Conservation (phyloP, 768 basidiomycete genomes). For the Amanita inopinata region DNA sequence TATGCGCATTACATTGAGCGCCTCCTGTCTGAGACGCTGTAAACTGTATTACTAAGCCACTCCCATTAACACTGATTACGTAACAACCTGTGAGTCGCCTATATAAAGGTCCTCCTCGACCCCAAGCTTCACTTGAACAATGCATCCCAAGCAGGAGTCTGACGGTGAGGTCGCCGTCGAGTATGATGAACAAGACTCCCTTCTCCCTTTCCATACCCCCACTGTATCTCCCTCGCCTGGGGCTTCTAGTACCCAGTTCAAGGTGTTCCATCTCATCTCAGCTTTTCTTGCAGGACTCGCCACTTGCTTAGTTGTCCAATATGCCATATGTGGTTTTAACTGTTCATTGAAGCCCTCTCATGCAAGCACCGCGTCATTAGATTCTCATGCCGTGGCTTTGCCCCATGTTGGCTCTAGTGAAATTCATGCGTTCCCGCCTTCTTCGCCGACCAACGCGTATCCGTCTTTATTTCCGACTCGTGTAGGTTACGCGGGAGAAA, state of each 20-base stretch:
- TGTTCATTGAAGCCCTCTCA: slow-evolving; percentile 22
- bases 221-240: slow-evolving; percentile 10
- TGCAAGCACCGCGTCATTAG: slow-evolving; percentile 12
- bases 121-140: neutral
- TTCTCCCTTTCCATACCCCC: slow-evolving; percentile 19
- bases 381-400: slow-evolving; percentile 33
- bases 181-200: slow-evolving; percentile 20
- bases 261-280: slow-evolving; percentile 26
- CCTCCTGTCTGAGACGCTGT: no score
- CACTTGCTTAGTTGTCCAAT: slow-evolving; percentile 41
- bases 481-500: slow-evolving; percentile 70
- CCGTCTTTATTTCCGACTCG: slow-evolving; percentile 68
- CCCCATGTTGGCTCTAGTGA: slow-evolving; percentile 68
- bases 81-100: neutral
- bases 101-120: neutral
- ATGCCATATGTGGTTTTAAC: slow-evolving; percentile 31
- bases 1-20: no score
- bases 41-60: no score
- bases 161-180: slow-evolving; percentile 6
- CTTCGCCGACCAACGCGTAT: slow-evolving; percentile 60
- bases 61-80: neutral
- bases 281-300: slow-evolving; percentile 48
- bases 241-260: slow-evolving; percentile 19
- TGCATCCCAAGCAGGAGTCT: slow-evolving; percentile 5
- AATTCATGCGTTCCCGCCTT: slow-evolving; percentile 61